Conservation (phyloP, 148 eudicot genomes). For the Cornus controversa region DNA sequence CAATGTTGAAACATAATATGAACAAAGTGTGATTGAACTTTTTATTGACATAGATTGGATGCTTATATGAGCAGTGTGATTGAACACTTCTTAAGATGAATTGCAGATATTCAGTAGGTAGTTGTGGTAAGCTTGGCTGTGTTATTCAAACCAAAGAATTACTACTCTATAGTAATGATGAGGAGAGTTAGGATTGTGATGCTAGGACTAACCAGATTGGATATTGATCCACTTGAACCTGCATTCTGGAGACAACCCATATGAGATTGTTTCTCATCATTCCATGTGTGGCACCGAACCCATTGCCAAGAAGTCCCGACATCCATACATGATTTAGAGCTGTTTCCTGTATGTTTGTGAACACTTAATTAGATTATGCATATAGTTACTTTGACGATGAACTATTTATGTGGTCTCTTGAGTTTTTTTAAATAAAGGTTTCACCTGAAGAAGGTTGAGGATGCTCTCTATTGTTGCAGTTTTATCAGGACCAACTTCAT, state of each 20-base stretch:
- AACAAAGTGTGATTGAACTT: background rate
- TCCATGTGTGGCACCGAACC: slow-evolving; percentile 78
- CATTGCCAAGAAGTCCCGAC: slow-evolving; percentile 77
- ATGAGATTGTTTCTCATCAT: slow-evolving; percentile 73
- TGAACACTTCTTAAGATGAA: too few species aligned
- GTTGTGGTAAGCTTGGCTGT: background rate
- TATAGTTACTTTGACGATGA: too few species aligned
- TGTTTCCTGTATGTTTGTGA: slow-evolving; percentile 61
- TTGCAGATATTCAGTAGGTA: too few species aligned
- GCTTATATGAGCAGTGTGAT: too few species aligned
- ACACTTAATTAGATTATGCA: background rate
- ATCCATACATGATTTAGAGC: slow-evolving; percentile 75
- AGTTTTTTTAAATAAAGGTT: background rate
- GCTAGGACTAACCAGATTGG: slow-evolving; percentile 61
- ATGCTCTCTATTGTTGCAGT: slow-evolving; percentile 44
- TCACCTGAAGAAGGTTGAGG: slow-evolving; percentile 52
- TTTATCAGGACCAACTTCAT: slow-evolving; percentile 55
- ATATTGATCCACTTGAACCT: slow-evolving; percentile 62
- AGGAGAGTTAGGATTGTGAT: background rate
- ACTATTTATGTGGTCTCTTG: background rate
- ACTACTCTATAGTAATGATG: too few species aligned
- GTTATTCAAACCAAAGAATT: background rate
- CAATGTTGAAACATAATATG: background rate
- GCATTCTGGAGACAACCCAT: slow-evolving; percentile 86
- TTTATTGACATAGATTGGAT: too few species aligned